These are phyloP conservation scores for Cryphonectria carpinicola DNA, from an alignment of 2,329 filamentous ascomycete genomes.

Conservation along the genomic window DNA sequence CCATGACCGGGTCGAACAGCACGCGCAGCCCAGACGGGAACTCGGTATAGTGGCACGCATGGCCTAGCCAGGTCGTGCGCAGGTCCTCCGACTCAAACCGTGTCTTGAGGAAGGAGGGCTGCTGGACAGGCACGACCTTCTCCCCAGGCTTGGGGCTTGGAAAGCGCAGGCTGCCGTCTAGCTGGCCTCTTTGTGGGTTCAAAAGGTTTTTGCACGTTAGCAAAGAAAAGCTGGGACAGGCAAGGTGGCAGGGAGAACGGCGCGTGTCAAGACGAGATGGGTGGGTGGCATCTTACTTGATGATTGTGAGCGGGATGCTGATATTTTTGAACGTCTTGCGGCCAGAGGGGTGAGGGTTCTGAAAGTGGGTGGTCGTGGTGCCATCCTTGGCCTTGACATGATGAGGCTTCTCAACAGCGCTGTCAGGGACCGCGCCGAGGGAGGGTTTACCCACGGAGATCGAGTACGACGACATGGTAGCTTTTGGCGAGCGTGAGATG, in stretches of 20 bases:
- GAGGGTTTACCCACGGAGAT: slow-evolving; percentile 42
- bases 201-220: not conserved
- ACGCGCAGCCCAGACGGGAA: slow-evolving; percentile 85
- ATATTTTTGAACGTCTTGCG: slow-evolving; percentile 27
- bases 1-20: slow-evolving; percentile 92
- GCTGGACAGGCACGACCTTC: slow-evolving; percentile 66
- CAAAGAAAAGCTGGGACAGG: slow-evolving; percentile 10
- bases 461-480: slow-evolving; percentile 27
- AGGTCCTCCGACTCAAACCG: slow-evolving; percentile 62
- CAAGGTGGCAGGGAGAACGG: too few relatives aligned
- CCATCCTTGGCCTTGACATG: slow-evolving; percentile 50
- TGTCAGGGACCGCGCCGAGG: slow-evolving; percentile 43
- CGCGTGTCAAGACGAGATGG: too few relatives aligned
- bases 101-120: slow-evolving; percentile 67
- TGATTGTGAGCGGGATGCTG: slow-evolving; percentile 38
- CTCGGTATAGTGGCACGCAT: slow-evolving; percentile 92
- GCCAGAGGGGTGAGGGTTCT: slow-evolving; percentile 57
- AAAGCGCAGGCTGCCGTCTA: slow-evolving; percentile 42
- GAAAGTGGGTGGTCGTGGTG: slow-evolving; percentile 47
- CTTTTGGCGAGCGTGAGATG: not conserved
- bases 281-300: slow-evolving; percentile 38
- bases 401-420: slow-evolving; percentile 51
- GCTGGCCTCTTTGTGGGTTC: slow-evolving; percentile 17
- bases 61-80: slow-evolving; percentile 91
- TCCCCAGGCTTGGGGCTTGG: slow-evolving; percentile 64